Percentiles rank a stretch among this genome's conserved stretches.
These are phyloP conservation scores for Pleurotus sapidus DNA, from an alignment of 768 basidiomycete genomes.

Conservation along the genomic window DNA sequence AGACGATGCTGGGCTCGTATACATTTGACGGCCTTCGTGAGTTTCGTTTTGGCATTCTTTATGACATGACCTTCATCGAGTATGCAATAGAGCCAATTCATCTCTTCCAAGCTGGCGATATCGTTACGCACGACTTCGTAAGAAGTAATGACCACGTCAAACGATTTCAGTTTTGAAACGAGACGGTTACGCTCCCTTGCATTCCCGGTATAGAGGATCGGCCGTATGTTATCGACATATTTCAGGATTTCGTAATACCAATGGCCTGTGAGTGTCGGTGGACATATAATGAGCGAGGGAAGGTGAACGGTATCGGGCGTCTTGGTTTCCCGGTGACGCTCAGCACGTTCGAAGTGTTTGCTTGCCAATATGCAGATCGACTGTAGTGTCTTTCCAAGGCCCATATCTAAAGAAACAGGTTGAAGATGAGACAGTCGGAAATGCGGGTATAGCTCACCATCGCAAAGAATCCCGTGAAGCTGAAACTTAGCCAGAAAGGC, in stretches of 20 bases:
- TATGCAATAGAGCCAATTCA: constrained; percentile 94
- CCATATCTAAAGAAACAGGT: constrained; percentile 73
- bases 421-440: not conserved
- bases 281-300: constrained; percentile 93
- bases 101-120: constrained; percentile 64
- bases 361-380: constrained; percentile 96
- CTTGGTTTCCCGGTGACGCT: constrained; percentile 60
- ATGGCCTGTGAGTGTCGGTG: constrained; percentile 96
- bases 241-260: constrained; percentile 99
- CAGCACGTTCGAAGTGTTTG: constrained; percentile 85
- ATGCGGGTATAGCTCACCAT: constrained; percentile 54
- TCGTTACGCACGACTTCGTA: constrained; percentile 98
- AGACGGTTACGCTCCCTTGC: constrained; percentile 76
- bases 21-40: constrained; percentile 93
- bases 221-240: constrained; percentile 80
- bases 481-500: constrained; percentile 98
- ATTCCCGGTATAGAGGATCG: constrained; percentile 87
- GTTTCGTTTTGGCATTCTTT: constrained; percentile 97
- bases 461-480: constrained; percentile 95
- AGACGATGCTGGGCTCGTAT: constrained; percentile 90
- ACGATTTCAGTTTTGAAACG: constrained; percentile 57
- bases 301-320: constrained; percentile 81
- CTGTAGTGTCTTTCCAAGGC: constrained; percentile 95
- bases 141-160: constrained; percentile 94
- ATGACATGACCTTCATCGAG: constrained; percentile 99